Evolutionary conservation across 805 yeast genomes (phyloP), one percentile per base, ranked within the genome.

Genomic region (Kazachstania kunashirensis): DNA sequence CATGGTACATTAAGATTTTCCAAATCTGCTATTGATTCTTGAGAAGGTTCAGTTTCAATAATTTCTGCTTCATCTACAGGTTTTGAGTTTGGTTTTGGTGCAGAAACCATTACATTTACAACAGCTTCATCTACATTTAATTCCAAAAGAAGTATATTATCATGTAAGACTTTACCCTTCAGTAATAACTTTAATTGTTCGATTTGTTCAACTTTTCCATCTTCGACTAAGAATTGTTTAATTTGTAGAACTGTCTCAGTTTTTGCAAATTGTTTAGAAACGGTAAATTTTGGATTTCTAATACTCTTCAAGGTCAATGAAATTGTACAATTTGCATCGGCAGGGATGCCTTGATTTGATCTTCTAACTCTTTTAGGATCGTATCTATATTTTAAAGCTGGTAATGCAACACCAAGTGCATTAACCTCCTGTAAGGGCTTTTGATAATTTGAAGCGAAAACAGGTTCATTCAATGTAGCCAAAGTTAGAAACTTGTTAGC

Each of bases 211-310:
- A 61, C 63, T 6, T 52, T 51, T 1, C 50, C 58, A 2, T 53
- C 52, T 7, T 45, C 41, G 1, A 53, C 41, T n/a, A 59, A 38
- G 16, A 45, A 50, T 14, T 49, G 37, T 41, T 66, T 66, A 14
- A 63, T 53, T 34, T 57, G 59, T 24, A 46, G 42, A 14, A 65
- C 48, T 0, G 69, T 59, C 7, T 54, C 59, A 10, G 50, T 46
- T 1, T 43, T 26, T 18, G 41, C 29, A n/a, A 54, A 47, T 16
- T 52, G 43, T 16, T 55, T 43, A 12, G 52, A 45, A 12, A 62
- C 44, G 26, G 61, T 54, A 56, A 83, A 80, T 51, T 77, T 82
- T 5, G 94, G 94, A 4, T 79, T 73, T 48, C 77, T 75, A 37
- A 84, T 70, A 21, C 88, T 79, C 56, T 79, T 79, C 52, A 84